These are phyloP conservation scores for Monosporascus sp. DNA, from an alignment of 2,329 filamentous ascomycete genomes.

Conservation along the genomic window DNA sequence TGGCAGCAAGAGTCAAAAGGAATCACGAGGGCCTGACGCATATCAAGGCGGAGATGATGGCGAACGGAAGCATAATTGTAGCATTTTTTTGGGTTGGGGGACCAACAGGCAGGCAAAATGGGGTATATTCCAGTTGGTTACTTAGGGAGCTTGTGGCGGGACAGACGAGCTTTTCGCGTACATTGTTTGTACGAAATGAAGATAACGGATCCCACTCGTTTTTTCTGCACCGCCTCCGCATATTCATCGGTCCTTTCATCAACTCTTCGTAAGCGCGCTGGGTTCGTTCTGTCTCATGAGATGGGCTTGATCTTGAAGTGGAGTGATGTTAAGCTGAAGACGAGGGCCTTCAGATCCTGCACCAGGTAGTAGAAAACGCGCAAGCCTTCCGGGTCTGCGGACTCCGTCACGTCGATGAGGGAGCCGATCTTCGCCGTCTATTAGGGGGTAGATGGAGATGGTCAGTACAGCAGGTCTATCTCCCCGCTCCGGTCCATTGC, in stretches of 20 bases:
- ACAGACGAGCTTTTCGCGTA: conserved; percentile 16
- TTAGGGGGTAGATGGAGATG: neutral
- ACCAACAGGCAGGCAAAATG: conserved; percentile 12
- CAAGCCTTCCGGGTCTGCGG: conserved; percentile 89
- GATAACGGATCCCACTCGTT: conserved; percentile 2
- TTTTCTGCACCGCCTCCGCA: conserved; percentile 8
- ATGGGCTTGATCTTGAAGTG: conserved; percentile 96
- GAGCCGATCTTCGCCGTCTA: conserved; percentile 98
- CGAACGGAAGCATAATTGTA: conserved; percentile 4
- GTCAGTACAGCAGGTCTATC: conserved; percentile 4
- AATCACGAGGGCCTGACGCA: no score
- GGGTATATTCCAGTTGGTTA: conserved; percentile 19
- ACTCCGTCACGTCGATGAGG: conserved; percentile 92
- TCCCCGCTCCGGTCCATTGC: no score
- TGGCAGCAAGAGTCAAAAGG: no score
- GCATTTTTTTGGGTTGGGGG: conserved; percentile 6
- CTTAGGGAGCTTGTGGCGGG: neutral
- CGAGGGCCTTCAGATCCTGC: conserved; percentile 91
- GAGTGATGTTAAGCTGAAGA: conserved; percentile 91
- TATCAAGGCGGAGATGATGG: neutral
- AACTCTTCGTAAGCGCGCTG: neutral
- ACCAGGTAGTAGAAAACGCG: conserved; percentile 98
- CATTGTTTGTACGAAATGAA: conserved; percentile 7
- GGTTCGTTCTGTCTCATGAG: conserved; percentile 26
- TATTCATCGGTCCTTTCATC: neutral